These are phyloP conservation scores for Aphanomyces euteiches DNA, from an alignment of 352 stramenopile genomes.

Conservation along the genomic window DNA sequence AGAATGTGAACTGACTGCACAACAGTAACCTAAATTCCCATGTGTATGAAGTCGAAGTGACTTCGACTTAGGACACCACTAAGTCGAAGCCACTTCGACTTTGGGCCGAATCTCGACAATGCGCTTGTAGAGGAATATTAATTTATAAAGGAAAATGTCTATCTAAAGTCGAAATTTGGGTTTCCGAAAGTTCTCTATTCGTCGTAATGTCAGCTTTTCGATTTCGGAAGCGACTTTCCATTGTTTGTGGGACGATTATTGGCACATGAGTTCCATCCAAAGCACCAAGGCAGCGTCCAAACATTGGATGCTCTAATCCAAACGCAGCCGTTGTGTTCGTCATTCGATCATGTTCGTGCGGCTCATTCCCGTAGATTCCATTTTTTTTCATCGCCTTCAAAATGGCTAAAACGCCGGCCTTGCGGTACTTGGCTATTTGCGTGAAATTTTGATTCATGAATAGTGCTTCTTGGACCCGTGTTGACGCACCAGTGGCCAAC, in stretches of 20 bases:
- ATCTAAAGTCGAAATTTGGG: too few relatives aligned
- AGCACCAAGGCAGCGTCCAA: background rate
- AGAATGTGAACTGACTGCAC: too few relatives aligned
- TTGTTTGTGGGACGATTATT: background rate
- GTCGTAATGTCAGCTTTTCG: background rate
- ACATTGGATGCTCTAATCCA: background rate
- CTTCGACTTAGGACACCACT: too few relatives aligned
- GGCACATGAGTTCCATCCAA: background rate
- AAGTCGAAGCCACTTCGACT: too few relatives aligned
- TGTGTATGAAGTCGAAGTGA: too few relatives aligned
- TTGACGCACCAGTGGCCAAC: background rate
- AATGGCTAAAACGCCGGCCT: background rate
- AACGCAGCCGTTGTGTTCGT: background rate
- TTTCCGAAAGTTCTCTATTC: too few relatives aligned
- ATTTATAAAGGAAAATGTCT: too few relatives aligned
- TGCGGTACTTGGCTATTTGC: background rate
- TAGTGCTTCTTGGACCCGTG: background rate
- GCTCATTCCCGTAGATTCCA: background rate
- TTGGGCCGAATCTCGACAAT: too few relatives aligned
- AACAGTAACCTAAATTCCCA: too few relatives aligned
- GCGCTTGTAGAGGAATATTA: too few relatives aligned
- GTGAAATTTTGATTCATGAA: background rate
- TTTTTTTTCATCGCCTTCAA: background rate
- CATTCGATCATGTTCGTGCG: background rate
- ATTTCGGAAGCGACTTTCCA: constrained; percentile 4